These are phyloP conservation scores for Colletotrichum lini DNA, from an alignment of 2,329 filamentous ascomycete species.

Conservation along the genomic window DNA sequence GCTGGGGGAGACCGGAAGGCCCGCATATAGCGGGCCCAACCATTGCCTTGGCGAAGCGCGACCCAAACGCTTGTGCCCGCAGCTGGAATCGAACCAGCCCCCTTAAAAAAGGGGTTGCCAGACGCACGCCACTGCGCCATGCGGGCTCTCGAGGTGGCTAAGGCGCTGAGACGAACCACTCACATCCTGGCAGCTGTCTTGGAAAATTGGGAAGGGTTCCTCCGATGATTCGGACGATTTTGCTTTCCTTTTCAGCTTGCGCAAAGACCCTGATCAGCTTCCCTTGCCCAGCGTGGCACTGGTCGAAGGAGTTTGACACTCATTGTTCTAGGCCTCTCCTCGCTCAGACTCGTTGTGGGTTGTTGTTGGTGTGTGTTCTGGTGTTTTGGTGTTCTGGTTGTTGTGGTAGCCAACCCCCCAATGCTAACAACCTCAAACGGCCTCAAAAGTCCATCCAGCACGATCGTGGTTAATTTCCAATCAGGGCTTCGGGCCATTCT, in stretches of 20 bases:
- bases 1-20: no score
- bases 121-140: no score
- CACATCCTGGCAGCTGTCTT: conserved; percentile 23
- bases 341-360: conserved; percentile 20
- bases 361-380: background rate
- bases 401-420: background rate
- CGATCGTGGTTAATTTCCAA: background rate
- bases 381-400: background rate
- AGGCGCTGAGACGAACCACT: conserved; percentile 5
- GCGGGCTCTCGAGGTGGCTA: no score
- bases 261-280: conserved; percentile 13
- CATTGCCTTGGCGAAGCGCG: no score
- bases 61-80: no score
- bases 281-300: conserved; percentile 21
- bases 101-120: no score
- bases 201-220: background rate
- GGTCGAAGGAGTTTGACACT: background rate
- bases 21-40: no score
- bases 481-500: conserved; percentile 3
- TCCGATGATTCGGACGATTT: background rate
- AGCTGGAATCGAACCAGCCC: no score
- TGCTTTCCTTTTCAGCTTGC: background rate
- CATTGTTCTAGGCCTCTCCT: conserved; percentile 5
- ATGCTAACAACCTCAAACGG: conserved; percentile 13
- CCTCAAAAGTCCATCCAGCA: background rate